These are phyloP conservation scores for Aureobasidium sp. DNA, from an alignment of 2,329 filamentous ascomycete species.

Conservation along the genomic window DNA sequence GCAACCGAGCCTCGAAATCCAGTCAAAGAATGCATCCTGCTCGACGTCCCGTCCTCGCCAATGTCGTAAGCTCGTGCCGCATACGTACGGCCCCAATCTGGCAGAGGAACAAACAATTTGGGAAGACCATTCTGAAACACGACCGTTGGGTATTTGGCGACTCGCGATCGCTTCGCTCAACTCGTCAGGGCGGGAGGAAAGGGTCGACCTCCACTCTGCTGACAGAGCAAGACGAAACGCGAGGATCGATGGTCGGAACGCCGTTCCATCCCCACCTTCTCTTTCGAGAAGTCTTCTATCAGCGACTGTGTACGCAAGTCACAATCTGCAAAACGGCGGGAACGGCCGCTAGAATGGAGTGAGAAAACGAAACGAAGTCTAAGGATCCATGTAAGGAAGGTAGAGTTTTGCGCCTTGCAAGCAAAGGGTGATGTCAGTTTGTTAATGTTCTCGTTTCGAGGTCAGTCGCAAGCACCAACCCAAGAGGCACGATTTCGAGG, in stretches of 20 bases:
- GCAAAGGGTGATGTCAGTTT: neutral
- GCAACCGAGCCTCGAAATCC: neutral
- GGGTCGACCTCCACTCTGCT: constrained; percentile 4
- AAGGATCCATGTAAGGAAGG: neutral
- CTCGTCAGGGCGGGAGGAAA: neutral
- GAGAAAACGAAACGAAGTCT: neutral
- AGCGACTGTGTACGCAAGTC: neutral
- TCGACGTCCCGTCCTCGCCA: constrained; percentile 4
- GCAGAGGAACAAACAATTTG: constrained; percentile 1
- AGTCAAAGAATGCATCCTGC: neutral
- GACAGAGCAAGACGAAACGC: neutral
- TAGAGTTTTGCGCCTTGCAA: neutral
- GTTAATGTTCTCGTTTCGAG: neutral
- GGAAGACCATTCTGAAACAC: constrained; percentile 2
- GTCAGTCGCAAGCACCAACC: neutral
- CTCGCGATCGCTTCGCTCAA: neutral
- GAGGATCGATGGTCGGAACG: neutral
- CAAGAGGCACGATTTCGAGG: neutral
- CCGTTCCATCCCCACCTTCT: constrained; percentile 3
- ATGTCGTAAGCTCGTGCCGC: constrained; percentile 4
- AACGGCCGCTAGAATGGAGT: constrained; percentile 7
- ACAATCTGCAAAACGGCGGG: neutral
- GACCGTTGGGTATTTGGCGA: constrained; percentile 1
- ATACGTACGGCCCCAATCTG: neutral
- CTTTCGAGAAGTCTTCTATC: constrained; percentile 11